A percentile compares a stretch with the other conserved stretches of the same genome.
phyloP scores from a whole-genome alignment of 2,329 filamentous ascomycete species.

The Xylariaceae sp. region DNA sequence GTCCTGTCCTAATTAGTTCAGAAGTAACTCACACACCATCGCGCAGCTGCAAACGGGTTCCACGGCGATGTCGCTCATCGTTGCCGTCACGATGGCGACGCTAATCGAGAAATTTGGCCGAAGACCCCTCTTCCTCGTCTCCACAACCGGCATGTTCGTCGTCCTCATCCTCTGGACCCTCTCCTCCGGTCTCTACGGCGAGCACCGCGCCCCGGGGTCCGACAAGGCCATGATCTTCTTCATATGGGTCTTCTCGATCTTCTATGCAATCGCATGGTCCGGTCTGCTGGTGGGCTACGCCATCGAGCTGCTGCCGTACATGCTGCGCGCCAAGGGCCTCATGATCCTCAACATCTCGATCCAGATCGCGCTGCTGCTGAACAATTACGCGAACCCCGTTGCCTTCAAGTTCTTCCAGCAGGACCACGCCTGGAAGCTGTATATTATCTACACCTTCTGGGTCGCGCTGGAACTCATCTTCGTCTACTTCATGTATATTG shows the following conservation, averaged over 20 bases:
- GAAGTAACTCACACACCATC: conserved; percentile 25
- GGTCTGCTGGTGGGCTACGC: conserved; percentile 51
- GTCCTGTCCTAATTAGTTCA: conserved; percentile 5
- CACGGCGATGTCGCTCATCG: conserved; percentile 47
- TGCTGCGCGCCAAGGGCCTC: conserved; percentile 46
- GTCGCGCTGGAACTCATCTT: conserved; percentile 50
- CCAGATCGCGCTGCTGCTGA: conserved; percentile 50
- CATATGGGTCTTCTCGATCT: conserved; percentile 45
- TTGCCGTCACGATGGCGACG: conserved; percentile 47
- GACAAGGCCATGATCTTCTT: conserved; percentile 42
- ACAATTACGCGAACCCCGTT: conserved; percentile 49
- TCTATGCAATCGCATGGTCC: conserved; percentile 54
- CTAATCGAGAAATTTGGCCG: conserved; percentile 52
- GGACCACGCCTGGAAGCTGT: conserved; percentile 47
- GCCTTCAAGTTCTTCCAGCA: conserved; percentile 44
- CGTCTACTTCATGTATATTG: conserved; percentile 53
- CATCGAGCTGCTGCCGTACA: conserved; percentile 48
- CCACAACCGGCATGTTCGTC: conserved; percentile 39
- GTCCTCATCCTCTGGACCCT: conserved; percentile 50
- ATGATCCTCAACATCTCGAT: conserved; percentile 54
- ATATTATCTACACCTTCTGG: conserved; percentile 54
- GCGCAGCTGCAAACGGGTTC: conserved; percentile 42
- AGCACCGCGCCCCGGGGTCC: conserved; percentile 33
- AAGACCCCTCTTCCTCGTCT: conserved; percentile 48
- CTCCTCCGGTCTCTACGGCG: conserved; percentile 41